Conservation (phyloP, 169 alveolate genomes). For the Miamiensis avidus region DNA sequence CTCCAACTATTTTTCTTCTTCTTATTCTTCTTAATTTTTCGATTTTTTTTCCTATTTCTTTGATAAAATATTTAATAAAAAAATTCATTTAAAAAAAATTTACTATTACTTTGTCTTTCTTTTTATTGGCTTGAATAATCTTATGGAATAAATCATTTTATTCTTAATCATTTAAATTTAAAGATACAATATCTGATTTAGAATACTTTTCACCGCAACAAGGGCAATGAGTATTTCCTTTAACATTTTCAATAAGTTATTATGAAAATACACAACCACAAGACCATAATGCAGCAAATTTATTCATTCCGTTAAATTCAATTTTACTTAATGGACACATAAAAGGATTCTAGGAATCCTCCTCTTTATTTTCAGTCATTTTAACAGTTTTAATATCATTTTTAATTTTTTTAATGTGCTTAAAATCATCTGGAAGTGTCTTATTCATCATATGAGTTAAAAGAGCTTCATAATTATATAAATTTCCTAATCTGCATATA, state of each 20-base stretch:
- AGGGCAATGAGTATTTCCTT: conserved; percentile 13
- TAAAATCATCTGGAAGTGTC: neutral
- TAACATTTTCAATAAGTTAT: conserved; percentile 8
- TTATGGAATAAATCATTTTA: neutral
- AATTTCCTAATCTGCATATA: conserved; percentile 30
- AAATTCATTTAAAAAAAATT: neutral
- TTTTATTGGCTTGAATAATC: neutral
- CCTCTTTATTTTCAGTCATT: conserved; percentile 2
- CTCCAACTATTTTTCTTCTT: conserved; percentile 7
- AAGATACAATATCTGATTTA: neutral
- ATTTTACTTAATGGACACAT: conserved; percentile 23
- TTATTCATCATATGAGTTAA: conserved; percentile 10
- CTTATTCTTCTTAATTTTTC: neutral
- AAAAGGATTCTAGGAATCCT: conserved; percentile 8
- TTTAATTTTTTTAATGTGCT: conserved; percentile 17
- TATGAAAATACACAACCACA: conserved; percentile 25
- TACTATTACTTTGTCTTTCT: neutral
- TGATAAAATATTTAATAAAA: conserved; percentile 1
- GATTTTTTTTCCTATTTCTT: conserved; percentile 9
- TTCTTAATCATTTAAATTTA: conserved; percentile 9
- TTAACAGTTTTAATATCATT: conserved; percentile 14
- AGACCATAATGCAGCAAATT: conserved; percentile 25
- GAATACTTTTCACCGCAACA: conserved; percentile 2
- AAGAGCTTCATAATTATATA: conserved; percentile 17
- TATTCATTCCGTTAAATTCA: conserved; percentile 26